phyloP scores from a whole-genome alignment of 2,329 filamentous ascomycete species.

The Aspergillaceae sp. region DNA sequence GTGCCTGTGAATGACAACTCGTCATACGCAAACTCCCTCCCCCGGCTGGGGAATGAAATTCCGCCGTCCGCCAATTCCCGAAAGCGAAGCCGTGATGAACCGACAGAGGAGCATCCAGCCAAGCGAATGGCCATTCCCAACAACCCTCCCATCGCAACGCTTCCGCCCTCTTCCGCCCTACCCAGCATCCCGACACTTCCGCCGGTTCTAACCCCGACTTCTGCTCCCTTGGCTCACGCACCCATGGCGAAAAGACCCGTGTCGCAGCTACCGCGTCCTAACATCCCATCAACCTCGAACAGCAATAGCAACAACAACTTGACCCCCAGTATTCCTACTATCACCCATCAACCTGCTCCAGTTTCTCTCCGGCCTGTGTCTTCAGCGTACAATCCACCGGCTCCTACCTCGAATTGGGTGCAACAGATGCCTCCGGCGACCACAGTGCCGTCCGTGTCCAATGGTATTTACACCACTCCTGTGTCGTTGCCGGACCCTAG shows the following conservation, averaged over 20 bases:
- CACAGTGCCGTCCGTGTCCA: constrained; percentile 20
- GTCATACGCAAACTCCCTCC: constrained; percentile 12
- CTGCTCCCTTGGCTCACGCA: constrained; percentile 26
- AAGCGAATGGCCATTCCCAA: constrained; percentile 40
- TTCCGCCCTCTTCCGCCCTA: constrained; percentile 17
- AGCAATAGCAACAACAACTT: constrained; percentile 13
- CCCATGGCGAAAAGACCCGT: constrained; percentile 22
- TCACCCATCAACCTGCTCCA: constrained; percentile 50
- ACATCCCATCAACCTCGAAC: constrained; percentile 55
- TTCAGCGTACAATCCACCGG: constrained; percentile 53
- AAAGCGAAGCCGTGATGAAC: constrained; percentile 53
- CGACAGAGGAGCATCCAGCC: constrained; percentile 46
- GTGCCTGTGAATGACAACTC: constrained; percentile 16
- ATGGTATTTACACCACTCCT: constrained; percentile 21
- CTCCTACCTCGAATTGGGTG: constrained; percentile 43
- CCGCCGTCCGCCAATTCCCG: constrained; percentile 28
- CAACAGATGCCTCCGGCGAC: constrained; percentile 32
- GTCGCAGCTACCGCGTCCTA: constrained; percentile 60
- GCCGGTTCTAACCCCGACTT: constrained; percentile 25
- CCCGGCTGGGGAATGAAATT: constrained; percentile 16
- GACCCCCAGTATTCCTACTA: constrained; percentile 34
- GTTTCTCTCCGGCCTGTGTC: constrained; percentile 63
- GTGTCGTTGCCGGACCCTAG: constrained; percentile 26
- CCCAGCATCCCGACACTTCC: constrained; percentile 24
- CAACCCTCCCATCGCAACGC: constrained; percentile 15